Percentiles rank a stretch among this genome's conserved stretches.
These are phyloP conservation scores for Ophiostoma ulmi DNA, from an alignment of 2,329 filamentous ascomycete species.

Conservation along the genomic window DNA sequence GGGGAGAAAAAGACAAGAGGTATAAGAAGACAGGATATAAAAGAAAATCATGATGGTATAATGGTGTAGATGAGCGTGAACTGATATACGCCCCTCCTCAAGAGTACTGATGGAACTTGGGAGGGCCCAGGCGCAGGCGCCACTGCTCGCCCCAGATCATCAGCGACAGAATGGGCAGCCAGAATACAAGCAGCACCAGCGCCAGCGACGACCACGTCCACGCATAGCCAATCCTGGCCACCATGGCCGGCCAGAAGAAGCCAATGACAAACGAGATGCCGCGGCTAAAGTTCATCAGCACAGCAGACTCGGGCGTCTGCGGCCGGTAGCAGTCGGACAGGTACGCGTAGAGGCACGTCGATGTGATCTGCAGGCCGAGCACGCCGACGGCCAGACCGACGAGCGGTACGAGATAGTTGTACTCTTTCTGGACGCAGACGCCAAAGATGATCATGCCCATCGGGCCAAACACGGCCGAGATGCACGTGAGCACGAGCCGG, in stretches of 20 bases:
- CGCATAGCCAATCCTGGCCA: conserved; percentile 21
- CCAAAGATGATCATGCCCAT: conserved; percentile 25
- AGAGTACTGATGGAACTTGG: conserved; percentile 23
- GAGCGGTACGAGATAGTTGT: conserved; percentile 18
- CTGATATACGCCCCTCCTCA: neutral
- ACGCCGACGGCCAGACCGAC: conserved; percentile 22
- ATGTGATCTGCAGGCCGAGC: conserved; percentile 26
- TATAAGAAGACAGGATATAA: neutral
- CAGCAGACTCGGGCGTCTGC: conserved; percentile 27
- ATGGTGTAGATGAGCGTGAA: neutral
- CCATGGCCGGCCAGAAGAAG: conserved; percentile 25
- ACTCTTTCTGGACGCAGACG: conserved; percentile 21
- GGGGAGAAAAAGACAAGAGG: neutral
- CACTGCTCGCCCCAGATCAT: conserved; percentile 24
- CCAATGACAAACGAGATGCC: conserved; percentile 25
- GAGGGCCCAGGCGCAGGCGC: conserved; percentile 22
- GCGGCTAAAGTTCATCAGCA: conserved; percentile 25
- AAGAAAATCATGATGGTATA: neutral
- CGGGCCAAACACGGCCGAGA: conserved; percentile 23
- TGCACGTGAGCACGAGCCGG: conserved; percentile 23
- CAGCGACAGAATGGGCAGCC: conserved; percentile 24
- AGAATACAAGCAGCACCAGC: conserved; percentile 23
- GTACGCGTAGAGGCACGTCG: conserved; percentile 26
- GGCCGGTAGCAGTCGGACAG: conserved; percentile 26
- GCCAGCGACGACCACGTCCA: conserved; percentile 26